Percentiles rank a stretch among this genome's conserved stretches.
Conservation (phyloP, 2,329 filamentous ascomycete species). For the Botryotinia calthae region DNA sequence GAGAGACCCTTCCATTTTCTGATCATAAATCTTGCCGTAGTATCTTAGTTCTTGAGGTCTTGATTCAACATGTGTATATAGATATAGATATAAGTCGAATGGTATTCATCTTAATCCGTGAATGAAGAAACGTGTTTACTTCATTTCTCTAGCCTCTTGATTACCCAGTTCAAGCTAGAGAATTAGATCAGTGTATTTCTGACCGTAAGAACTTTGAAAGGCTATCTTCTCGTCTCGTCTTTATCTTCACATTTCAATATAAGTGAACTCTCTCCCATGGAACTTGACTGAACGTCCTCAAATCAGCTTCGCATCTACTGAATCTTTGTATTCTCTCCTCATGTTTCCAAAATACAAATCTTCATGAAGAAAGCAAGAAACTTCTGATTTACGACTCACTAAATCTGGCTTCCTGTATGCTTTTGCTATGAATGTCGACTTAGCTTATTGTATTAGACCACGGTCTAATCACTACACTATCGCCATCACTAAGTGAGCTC, state of each 20-base stretch:
- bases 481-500: background rate
- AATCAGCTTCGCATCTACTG: background rate
- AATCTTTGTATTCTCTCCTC: no score
- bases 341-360: no score
- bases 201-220: background rate
- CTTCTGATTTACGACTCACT: fast-evolving
- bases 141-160: background rate
- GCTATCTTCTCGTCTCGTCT: background rate
- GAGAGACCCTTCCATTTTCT: background rate
- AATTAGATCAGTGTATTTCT: background rate
- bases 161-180: background rate
- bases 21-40: background rate
- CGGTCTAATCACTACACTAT: background rate
- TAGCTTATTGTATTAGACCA: background rate
- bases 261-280: background rate
- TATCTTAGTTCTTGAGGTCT: background rate
- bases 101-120: background rate
- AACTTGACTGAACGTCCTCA: background rate
- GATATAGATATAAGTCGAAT: background rate
- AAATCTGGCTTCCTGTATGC: background rate
- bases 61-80: background rate
- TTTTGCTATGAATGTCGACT: background rate
- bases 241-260: background rate
- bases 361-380: background rate
- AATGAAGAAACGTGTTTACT: background rate